Conservation (phyloP, 345 rosid genomes). For the Brassica juncea region DNA sequence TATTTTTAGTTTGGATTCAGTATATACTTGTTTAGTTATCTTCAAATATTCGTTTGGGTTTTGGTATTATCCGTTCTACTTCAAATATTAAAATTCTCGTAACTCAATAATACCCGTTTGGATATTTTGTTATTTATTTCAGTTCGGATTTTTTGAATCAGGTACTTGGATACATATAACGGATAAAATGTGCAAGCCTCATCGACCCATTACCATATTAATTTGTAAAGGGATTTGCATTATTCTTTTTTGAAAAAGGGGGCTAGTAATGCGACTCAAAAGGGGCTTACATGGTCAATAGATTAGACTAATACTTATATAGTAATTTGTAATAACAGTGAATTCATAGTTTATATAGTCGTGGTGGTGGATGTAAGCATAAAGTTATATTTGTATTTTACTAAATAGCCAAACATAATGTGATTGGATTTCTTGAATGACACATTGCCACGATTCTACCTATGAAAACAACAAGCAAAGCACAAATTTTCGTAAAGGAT, state of each 20-base stretch:
- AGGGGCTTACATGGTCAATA: neutral
- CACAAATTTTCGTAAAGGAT: neutral
- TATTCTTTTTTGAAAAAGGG: neutral
- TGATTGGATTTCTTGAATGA: neutral
- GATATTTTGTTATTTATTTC: no score
- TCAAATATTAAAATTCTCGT: no score
- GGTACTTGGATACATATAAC: no score
- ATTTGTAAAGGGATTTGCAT: constrained; percentile 3
- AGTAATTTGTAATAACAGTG: neutral
- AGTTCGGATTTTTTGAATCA: no score
- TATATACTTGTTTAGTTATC: no score
- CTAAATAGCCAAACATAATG: constrained; percentile 15
- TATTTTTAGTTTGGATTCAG: no score
- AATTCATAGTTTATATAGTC: neutral
- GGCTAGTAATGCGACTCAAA: neutral
- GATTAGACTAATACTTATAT: neutral
- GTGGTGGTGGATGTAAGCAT: neutral
- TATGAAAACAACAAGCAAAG: constrained; percentile 27
- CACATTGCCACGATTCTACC: constrained; percentile 4
- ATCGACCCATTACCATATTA: neutral
- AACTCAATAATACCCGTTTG: no score
- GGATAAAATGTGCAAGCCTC: no score
- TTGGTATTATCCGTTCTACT: no score
- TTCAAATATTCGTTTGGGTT: no score
- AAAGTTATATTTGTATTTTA: neutral